Conservation (phyloP, 148 eudicot species). For the Vaccinium corymbosum region DNA sequence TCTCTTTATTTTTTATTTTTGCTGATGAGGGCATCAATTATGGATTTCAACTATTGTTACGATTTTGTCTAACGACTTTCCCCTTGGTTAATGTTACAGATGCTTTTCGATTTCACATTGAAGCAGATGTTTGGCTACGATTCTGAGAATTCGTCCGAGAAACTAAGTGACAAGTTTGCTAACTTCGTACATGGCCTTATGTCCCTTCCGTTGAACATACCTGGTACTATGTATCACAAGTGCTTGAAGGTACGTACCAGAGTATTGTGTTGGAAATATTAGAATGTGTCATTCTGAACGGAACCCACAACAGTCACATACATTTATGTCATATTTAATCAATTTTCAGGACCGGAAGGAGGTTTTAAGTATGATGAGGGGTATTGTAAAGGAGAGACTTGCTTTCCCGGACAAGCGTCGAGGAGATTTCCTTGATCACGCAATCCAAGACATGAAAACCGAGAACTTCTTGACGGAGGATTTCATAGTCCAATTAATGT, state of each 20-base stretch:
- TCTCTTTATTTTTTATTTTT: background rate
- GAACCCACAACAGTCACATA: background rate
- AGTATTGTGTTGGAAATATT: background rate
- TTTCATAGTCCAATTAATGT: conserved; percentile 41
- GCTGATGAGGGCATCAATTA: too few relatives aligned
- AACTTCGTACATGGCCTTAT: conserved; percentile 27
- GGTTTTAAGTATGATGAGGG: background rate
- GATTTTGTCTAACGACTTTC: background rate
- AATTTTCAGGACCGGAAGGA: background rate
- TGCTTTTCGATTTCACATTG: conserved; percentile 7
- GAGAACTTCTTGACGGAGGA: conserved; percentile 11
- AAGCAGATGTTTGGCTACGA: conserved; percentile 9
- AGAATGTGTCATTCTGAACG: background rate
- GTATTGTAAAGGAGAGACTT: background rate
- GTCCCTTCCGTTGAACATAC: conserved; percentile 33
- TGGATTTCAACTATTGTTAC: too few relatives aligned
- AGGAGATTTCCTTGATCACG: background rate
- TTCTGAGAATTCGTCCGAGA: conserved; percentile 8
- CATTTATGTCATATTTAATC: background rate
- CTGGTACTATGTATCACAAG: conserved; percentile 32
- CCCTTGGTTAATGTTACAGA: background rate
- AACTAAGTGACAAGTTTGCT: conserved; percentile 25
- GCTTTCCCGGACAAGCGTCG: background rate
- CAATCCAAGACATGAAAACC: background rate
- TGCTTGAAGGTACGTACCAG: conserved; percentile 24